Conservation (phyloP, 306 rosid genomes). For the Corylus americana region DNA sequence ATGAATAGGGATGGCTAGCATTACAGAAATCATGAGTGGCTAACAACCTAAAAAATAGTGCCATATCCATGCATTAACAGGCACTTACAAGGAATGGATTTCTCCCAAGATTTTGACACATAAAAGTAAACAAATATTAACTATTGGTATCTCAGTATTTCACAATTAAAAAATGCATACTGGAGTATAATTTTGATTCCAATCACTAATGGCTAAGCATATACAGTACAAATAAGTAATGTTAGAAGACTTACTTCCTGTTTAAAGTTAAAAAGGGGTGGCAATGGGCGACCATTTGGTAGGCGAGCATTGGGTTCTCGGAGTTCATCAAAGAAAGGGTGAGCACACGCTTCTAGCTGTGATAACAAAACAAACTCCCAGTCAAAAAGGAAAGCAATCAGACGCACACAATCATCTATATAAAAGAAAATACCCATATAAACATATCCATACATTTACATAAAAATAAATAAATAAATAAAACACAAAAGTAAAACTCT, state of each 20-base stretch:
- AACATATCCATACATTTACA: background rate
- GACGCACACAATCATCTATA: background rate
- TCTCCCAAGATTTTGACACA: background rate
- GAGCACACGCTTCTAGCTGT: constrained; percentile 96
- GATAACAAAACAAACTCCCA: constrained; percentile 29
- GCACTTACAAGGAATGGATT: background rate
- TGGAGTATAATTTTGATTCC: background rate
- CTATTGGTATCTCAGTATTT: background rate
- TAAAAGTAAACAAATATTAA: background rate
- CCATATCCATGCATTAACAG: background rate
- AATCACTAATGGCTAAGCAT: background rate
- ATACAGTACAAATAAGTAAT: background rate
- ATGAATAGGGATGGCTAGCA: background rate
- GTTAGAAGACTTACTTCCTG: constrained; percentile 67
- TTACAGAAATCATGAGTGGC: background rate
- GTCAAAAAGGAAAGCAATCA: constrained; percentile 5
- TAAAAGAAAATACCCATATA: background rate
- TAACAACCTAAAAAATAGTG: background rate
- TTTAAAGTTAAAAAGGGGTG: constrained; percentile 85
- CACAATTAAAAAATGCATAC: background rate
- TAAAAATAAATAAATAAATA: background rate
- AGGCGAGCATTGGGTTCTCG: constrained; percentile 84
- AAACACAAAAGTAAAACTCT: background rate
- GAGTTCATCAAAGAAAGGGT: constrained; percentile 93
- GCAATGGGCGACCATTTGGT: constrained; percentile 81